Evolutionary conservation across 805 yeast genomes (phyloP), one percentile per base, ranked within the genome.

Genomic region (Lipomyces chichibuensis): DNA sequence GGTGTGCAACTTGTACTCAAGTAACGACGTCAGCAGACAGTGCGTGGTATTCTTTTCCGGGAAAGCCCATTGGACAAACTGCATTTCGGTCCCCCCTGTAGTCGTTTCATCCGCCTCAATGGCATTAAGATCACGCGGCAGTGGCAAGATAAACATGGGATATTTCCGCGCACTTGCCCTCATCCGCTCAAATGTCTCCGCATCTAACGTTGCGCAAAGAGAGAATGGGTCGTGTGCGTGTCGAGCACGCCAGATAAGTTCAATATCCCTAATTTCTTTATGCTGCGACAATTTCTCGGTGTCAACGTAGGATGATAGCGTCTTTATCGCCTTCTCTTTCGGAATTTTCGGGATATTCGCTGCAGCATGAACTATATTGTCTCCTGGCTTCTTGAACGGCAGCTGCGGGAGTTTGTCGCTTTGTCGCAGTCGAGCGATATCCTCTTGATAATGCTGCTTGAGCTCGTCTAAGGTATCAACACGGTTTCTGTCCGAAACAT

Each of bases 51-150:
- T 73, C 17, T 90, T 88, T 0, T 94, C 97, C 14, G 89, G 93
- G 76, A 92, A 91, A 23, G 87, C 83, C 99, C 99, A 95, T 79
- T 95, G 98, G 27, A 93, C 86, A 76, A 89, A 92, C 75, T 95
- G 98, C 79, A 95, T 83, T 79, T 95, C 99, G 8, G 77, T 72
- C 14, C 79, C 82, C 14, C 80, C 81, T 49, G 80, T 80, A 29
- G 65, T 59, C 23, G 56, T 29, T 29, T 46, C 57, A n/a, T 59
- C 23, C n/a, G 32, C 69, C 25, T 52, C 59, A 51, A 55, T 52
- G 43, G 58, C 53, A n/a, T 49, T 46, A 39, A 52, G 35, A 23
- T 81, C 86, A 72, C 88, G 86, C 4, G 98, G 97, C 64, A 95
- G 79, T 0, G 99, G 99, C 29, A 95, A 82, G n/a, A 95, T 88